A percentile compares a stretch with the other conserved stretches of the same genome.
Conservation (phyloP, 768 basidiomycete genomes). For the Roridomyces roridus region DNA sequence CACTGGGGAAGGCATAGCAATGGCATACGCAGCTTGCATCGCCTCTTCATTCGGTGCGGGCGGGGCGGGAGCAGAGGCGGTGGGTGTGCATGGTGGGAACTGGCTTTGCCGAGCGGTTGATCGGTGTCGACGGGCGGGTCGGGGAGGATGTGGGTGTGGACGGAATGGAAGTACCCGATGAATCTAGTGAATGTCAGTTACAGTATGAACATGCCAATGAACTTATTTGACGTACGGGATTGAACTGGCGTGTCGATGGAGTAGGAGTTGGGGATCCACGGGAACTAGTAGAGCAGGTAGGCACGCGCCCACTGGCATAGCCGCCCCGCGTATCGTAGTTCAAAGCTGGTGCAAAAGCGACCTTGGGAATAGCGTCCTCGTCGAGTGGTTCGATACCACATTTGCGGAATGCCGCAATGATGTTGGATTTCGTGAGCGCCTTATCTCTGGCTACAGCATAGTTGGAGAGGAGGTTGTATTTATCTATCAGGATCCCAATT, state of each 20-base stretch:
- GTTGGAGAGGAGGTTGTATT: constrained; percentile 21
- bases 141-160: no score
- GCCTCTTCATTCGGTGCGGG: no score
- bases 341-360: constrained; percentile 11
- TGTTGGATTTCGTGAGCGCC: constrained; percentile 19
- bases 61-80: no score
- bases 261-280: not conserved
- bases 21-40: no score
- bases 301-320: not conserved
- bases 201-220: no score
- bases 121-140: no score
- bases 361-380: constrained; percentile 8
- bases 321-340: constrained; percentile 5
- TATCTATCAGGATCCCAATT: constrained; percentile 13
- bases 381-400: constrained; percentile 29
- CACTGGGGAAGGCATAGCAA: no score
- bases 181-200: no score
- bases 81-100: not conserved
- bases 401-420: constrained; percentile 22
- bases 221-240: not conserved
- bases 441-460: constrained; percentile 14
- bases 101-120: not conserved
- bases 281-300: constrained; percentile 1
- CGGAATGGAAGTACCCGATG: no score
- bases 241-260: not conserved